These are phyloP conservation scores for Eurotiales sp. DNA, from an alignment of 2,329 filamentous ascomycete genomes.

Conservation along the genomic window DNA sequence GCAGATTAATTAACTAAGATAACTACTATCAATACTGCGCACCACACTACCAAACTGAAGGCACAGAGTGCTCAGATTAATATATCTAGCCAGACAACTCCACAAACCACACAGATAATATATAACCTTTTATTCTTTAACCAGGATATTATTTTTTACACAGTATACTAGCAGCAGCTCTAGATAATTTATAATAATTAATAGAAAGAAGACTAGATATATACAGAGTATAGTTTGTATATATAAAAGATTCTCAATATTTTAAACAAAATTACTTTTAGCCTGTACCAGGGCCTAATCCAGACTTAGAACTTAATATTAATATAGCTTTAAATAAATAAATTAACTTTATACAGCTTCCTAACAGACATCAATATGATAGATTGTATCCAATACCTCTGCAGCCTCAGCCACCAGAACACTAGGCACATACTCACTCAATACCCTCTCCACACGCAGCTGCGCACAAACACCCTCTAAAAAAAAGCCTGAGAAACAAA, in stretches of 20 bases:
- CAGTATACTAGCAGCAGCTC: neutral
- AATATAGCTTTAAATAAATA: neutral
- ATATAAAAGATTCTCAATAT: neutral
- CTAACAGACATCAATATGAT: neutral
- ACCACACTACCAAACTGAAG: constrained; percentile 13
- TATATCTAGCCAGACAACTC: neutral
- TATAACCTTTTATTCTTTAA: neutral
- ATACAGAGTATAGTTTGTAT: neutral
- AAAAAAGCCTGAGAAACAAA: neutral
- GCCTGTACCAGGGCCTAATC: neutral
- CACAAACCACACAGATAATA: neutral
- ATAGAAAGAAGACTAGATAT: constrained; percentile 1
- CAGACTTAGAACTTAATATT: neutral
- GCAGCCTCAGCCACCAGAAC: neutral
- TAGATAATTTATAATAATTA: neutral
- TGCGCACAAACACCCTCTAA: neutral
- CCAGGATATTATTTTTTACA: neutral
- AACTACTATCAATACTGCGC: neutral
- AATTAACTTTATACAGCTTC: neutral
- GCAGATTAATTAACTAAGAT: neutral
- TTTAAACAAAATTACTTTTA: neutral
- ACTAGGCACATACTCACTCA: neutral
- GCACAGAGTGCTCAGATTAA: neutral
- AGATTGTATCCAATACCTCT: neutral
- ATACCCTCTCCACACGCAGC: neutral